phyloP scores from a whole-genome alignment of 805 yeast species.

The Candida ascalaphidarum region DNA sequence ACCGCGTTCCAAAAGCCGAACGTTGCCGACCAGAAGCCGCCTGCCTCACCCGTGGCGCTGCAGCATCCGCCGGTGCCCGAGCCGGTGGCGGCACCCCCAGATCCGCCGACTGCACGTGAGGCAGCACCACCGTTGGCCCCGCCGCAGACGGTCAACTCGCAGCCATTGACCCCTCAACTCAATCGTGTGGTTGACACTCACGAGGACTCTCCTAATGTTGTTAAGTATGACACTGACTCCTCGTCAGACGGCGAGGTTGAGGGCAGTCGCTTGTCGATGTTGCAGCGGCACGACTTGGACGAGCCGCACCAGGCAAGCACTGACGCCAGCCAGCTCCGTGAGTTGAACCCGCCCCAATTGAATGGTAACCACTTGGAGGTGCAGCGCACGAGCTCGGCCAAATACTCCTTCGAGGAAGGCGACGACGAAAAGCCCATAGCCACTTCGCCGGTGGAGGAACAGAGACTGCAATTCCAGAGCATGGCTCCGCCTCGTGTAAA shows the following conservation, averaged over 20 bases:
- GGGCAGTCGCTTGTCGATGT: conserved; percentile 21
- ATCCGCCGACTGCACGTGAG: not conserved
- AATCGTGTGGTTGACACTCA: not conserved
- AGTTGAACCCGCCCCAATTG: not conserved
- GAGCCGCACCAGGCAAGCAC: conserved; percentile 7
- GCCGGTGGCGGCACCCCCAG: not conserved
- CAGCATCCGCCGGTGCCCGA: too few species aligned
- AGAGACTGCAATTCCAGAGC: too few species aligned
- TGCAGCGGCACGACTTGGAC: conserved; percentile 24
- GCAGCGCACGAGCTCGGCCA: conserved; percentile 5
- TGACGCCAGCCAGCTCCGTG: not conserved
- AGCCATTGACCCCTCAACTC: not conserved
- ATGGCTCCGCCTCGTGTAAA: too few species aligned
- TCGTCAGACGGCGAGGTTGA: conserved; percentile 20
- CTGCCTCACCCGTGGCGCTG: not conserved
- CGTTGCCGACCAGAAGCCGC: not conserved
- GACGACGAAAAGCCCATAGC: conserved; percentile 25
- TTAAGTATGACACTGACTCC: conserved; percentile 19
- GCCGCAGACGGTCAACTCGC: not conserved
- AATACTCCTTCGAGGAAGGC: conserved; percentile 33
- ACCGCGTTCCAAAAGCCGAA: too few species aligned
- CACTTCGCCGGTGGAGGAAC: conserved; percentile 14
- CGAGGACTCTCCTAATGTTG: conserved; percentile 26
- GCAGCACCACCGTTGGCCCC: not conserved
- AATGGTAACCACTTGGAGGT: conserved; percentile 2